Evolutionary conservation across 1,139 yeast species (phyloP).

Genomic region (Wickerhamiella pararugosa): DNA sequence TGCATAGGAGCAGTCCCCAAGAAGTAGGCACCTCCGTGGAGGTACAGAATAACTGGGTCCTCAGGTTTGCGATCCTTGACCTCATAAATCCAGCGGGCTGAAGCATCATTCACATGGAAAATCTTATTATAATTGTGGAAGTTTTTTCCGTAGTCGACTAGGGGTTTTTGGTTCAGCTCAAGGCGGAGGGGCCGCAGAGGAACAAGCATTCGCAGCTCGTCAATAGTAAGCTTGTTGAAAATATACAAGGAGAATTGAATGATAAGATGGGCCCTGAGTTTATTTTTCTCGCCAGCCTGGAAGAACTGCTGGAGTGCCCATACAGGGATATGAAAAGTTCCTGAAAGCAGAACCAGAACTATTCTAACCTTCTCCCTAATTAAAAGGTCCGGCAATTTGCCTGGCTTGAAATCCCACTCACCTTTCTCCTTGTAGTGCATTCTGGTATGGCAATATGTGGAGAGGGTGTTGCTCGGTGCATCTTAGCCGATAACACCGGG

Average conservation of each 20-base stretch:
- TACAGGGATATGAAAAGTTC: not conserved
- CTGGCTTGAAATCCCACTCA: conserved; percentile 8
- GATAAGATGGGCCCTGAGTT: not conserved
- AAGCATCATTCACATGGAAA: conserved; percentile 9
- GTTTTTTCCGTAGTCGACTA: not conserved
- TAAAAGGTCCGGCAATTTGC: not conserved
- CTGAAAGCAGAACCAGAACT: not conserved
- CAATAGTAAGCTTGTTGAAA: conserved; percentile 6
- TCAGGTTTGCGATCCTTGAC: conserved; percentile 15
- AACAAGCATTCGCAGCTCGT: conserved; percentile 12
- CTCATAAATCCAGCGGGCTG: conserved; percentile 20
- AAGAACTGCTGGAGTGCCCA: conserved; percentile 3
- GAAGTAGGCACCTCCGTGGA: conserved; percentile 35
- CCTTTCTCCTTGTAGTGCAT: conserved; percentile 1
- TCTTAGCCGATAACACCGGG: too few species aligned
- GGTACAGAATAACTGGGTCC: conserved; percentile 22
- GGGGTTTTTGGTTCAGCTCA: conserved; percentile 8
- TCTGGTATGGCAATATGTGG: too few species aligned
- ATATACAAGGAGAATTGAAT: conserved; percentile 2
- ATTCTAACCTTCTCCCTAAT: conserved; percentile 1
- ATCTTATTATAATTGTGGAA: conserved; percentile 10
- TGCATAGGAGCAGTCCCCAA: conserved; percentile 14
- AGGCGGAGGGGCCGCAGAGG: conserved; percentile 9
- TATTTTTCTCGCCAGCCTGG: not conserved
- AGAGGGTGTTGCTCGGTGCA: too few species aligned